These are phyloP conservation scores for Camellia lanceoleosa DNA, from an alignment of 148 eudicot genomes.

Conservation along the genomic window DNA sequence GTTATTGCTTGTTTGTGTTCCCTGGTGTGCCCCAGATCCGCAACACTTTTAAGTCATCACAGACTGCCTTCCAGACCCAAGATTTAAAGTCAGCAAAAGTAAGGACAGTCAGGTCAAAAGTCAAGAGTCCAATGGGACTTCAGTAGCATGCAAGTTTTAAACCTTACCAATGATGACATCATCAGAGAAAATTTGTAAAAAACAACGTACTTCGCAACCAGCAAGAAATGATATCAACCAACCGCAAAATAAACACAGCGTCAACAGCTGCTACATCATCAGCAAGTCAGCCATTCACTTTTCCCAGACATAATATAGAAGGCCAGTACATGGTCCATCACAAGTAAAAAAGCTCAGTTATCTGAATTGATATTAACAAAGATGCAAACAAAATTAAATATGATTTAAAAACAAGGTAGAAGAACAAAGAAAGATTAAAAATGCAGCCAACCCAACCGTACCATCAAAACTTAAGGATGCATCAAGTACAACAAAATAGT, in stretches of 20 bases:
- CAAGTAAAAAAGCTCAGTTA: slow-evolving; percentile 13
- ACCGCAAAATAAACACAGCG: slow-evolving; percentile 31
- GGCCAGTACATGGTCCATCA: slow-evolving; percentile 26
- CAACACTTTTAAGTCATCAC: slow-evolving; percentile 17
- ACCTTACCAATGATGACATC: slow-evolving; percentile 29
- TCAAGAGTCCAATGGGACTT: slow-evolving; percentile 14
- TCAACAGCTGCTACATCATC: slow-evolving; percentile 32
- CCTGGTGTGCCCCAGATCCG: too few species aligned
- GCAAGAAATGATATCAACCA: slow-evolving; percentile 27
- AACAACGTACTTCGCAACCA: slow-evolving; percentile 23
- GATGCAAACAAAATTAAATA: not conserved
- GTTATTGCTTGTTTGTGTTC: too few species aligned
- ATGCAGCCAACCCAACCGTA: slow-evolving; percentile 5
- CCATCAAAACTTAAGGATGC: slow-evolving; percentile 2
- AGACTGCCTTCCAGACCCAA: slow-evolving; percentile 15
- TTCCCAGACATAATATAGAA: slow-evolving; percentile 18
- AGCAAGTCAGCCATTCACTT: slow-evolving; percentile 18
- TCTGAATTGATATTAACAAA: not conserved
- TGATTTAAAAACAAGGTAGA: not conserved
- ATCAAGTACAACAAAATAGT: slow-evolving; percentile 20
- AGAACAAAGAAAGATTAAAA: not conserved
- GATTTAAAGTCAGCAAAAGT: not conserved
- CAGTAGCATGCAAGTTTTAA: slow-evolving; percentile 4
- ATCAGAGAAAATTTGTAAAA: slow-evolving; percentile 13
- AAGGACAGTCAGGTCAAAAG: slow-evolving; percentile 10